Conservation (phyloP, 768 basidiomycete species). For the Amanita pseudoporphyria region DNA sequence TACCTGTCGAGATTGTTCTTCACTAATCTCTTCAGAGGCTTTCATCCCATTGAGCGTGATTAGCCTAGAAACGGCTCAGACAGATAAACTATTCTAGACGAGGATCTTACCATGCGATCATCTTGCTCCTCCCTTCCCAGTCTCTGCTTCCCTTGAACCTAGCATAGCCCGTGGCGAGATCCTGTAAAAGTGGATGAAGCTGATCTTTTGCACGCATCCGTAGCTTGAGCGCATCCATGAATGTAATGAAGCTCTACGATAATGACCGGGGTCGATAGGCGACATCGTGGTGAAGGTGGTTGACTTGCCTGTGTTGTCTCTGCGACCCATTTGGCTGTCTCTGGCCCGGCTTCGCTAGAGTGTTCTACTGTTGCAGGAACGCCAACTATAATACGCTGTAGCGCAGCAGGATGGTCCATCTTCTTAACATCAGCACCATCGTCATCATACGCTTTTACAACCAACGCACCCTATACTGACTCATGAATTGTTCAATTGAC, state of each 20-base stretch:
- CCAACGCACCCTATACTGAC: slow-evolving; percentile 61
- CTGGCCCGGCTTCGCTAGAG: slow-evolving; percentile 83
- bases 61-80: slow-evolving; percentile 47
- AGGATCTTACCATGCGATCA: slow-evolving; percentile 72
- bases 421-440: slow-evolving; percentile 18
- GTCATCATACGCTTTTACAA: background rate
- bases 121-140: slow-evolving; percentile 92
- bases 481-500: slow-evolving; percentile 87
- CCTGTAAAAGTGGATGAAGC: slow-evolving; percentile 88
- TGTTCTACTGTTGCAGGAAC: slow-evolving; percentile 97
- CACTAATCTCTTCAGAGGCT: slow-evolving; percentile 90
- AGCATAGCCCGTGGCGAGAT: slow-evolving; percentile 91
- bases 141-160: slow-evolving; percentile 92
- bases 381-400: slow-evolving; percentile 57
- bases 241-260: slow-evolving; percentile 87
- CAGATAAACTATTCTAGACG: background rate
- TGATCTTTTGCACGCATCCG: slow-evolving; percentile 95
- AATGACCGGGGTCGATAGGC: background rate
- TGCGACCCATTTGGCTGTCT: slow-evolving; percentile 95
- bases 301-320: slow-evolving; percentile 83
- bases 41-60: slow-evolving; percentile 97
- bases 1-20: slow-evolving; percentile 92
- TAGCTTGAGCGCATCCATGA: slow-evolving; percentile 95
- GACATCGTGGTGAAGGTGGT: background rate
- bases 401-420: slow-evolving; percentile 92